Evolutionary conservation across 2,329 filamentous ascomycete genomes (phyloP).

Genomic region (Dactylellina cionopaga): DNA sequence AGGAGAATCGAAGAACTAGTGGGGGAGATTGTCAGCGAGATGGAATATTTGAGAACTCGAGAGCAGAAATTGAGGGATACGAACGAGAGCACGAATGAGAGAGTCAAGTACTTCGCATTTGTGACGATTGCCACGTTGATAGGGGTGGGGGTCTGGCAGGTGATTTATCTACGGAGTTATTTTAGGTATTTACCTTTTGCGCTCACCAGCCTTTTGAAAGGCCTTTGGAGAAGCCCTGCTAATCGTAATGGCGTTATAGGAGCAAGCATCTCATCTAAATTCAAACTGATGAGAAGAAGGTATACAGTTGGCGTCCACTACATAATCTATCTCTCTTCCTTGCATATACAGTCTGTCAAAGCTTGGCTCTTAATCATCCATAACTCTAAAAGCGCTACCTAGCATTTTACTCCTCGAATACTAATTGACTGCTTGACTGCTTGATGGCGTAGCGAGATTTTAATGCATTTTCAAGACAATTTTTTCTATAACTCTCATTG

Average conservation of each 20-base stretch:
- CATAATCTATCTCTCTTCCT: slow-evolving; percentile 32
- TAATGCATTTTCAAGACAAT: no score
- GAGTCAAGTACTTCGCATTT: slow-evolving; percentile 98
- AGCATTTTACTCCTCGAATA: background rate
- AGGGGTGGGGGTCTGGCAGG: slow-evolving; percentile 92
- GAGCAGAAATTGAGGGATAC: slow-evolving; percentile 98
- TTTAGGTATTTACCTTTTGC: slow-evolving; percentile 72
- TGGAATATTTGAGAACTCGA: slow-evolving; percentile 90
- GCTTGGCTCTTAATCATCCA: slow-evolving; percentile 32
- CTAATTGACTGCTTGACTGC: slow-evolving; percentile 1
- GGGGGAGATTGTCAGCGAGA: slow-evolving; percentile 86
- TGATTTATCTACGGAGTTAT: slow-evolving; percentile 96
- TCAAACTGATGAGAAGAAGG: background rate
- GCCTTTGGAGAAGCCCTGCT: slow-evolving; percentile 15
- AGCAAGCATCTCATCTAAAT: slow-evolving; percentile 75
- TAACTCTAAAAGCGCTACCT: slow-evolving; percentile 17
- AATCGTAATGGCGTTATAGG: slow-evolving; percentile 59
- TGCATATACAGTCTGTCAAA: slow-evolving; percentile 43
- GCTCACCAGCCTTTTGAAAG: background rate
- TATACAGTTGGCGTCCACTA: slow-evolving; percentile 24
- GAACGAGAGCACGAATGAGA: slow-evolving; percentile 98
- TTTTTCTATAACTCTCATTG: no score
- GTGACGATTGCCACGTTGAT: slow-evolving; percentile 91
- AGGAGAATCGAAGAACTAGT: slow-evolving; percentile 92
- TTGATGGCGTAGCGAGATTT: background rate